Evolutionary conservation across 1,284 basidiomycete genomes (phyloP).

Genomic region (Cryptococcus sp.): DNA sequence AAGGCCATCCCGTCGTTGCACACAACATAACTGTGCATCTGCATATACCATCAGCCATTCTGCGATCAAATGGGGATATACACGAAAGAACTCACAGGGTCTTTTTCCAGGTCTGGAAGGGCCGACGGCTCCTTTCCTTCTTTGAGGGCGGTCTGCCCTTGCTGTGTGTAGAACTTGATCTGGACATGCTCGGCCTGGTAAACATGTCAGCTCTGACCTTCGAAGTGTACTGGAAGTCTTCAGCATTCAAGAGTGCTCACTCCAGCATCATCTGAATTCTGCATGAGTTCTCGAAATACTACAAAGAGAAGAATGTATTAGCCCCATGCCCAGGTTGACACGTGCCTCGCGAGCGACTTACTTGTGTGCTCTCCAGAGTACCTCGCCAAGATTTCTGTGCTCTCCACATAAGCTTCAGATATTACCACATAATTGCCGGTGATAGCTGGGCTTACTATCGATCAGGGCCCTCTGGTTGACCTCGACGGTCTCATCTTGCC

Average conservation of each 20-base stretch:
- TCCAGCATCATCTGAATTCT: slow-evolving; percentile 94
- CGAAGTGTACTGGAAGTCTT: too few relatives aligned
- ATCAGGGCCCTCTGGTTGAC: slow-evolving; percentile 94
- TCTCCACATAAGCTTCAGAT: background rate
- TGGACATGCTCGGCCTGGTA: slow-evolving; percentile 65
- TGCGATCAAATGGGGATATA: background rate
- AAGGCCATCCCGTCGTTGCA: slow-evolving; percentile 83
- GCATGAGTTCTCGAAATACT: slow-evolving; percentile 85
- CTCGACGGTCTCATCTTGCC: slow-evolving; percentile 58
- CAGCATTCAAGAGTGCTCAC: too few relatives aligned
- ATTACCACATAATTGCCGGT: background rate
- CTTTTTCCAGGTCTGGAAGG: slow-evolving; percentile 61
- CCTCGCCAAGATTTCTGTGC: slow-evolving; percentile 69
- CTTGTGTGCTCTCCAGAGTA: slow-evolving; percentile 92
- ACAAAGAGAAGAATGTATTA: background rate
- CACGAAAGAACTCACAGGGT: slow-evolving; percentile 40
- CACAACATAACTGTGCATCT: slow-evolving; percentile 57
- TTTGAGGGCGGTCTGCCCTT: slow-evolving; percentile 54
- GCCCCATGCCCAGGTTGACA: background rate
- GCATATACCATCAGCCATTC: slow-evolving; percentile 3
- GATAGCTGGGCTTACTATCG: slow-evolving; percentile 59
- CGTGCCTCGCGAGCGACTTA: slow-evolving; percentile 30
- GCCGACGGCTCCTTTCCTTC: slow-evolving; percentile 22
- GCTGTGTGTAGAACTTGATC: slow-evolving; percentile 72
- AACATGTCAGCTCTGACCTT: slow-evolving; percentile 6